Conservation (phyloP, 148 eudicot species). For the Heliamphora exappendiculata region DNA sequence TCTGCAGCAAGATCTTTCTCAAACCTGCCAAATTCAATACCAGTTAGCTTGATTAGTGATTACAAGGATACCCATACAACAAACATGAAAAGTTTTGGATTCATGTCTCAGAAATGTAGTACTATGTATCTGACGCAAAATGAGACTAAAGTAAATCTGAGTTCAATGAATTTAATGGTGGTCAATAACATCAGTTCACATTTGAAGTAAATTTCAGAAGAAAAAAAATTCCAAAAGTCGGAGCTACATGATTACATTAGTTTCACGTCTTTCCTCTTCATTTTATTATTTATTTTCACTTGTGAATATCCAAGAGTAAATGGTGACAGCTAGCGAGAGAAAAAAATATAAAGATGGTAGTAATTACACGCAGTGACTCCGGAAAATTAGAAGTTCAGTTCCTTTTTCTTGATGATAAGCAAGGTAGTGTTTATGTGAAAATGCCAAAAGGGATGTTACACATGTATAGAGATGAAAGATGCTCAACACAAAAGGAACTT, state of each 20-base stretch:
- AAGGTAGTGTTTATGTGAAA: neutral
- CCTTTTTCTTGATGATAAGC: neutral
- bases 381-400: neutral
- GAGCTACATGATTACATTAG: neutral
- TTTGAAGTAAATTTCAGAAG: neutral
- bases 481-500: neutral
- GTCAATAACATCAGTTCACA: neutral
- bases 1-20: conserved; percentile 83
- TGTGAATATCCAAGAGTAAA: neutral
- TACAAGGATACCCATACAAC: neutral
- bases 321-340: neutral
- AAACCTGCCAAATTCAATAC: conserved; percentile 38
- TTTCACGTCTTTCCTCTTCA: neutral
- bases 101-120: neutral
- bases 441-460: neutral
- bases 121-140: neutral
- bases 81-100: neutral
- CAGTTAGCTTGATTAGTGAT: conserved; percentile 2
- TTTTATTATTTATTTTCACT: neutral
- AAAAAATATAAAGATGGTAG: neutral
- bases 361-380: neutral
- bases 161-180: neutral
- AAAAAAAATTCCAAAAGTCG: neutral
- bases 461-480: neutral
- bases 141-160: neutral